A percentile compares a stretch with the other conserved stretches of the same genome.
phyloP scores from a whole-genome alignment of 1,284 basidiomycete species.

The Cryptococcus sp. region DNA sequence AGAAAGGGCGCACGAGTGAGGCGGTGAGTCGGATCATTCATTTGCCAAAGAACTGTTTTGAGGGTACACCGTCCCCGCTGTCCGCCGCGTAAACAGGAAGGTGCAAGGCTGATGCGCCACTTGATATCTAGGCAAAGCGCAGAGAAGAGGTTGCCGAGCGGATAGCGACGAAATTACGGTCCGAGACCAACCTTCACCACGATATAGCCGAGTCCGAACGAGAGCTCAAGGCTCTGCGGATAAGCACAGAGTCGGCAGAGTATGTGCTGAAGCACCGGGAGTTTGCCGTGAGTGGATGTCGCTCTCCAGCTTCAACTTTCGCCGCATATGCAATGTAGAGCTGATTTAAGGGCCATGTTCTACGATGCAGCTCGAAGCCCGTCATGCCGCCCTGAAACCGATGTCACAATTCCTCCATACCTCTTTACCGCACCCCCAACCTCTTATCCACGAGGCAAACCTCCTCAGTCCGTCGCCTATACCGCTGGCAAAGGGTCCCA shows the following conservation, averaged over 20 bases:
- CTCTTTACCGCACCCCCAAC: conserved; percentile 21
- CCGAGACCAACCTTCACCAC: conserved; percentile 41
- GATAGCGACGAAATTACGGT: conserved; percentile 45
- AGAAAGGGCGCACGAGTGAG: conserved; percentile 39
- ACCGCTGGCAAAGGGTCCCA: conserved; percentile 40
- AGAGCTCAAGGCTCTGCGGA: conserved; percentile 41
- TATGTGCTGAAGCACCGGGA: conserved; percentile 44
- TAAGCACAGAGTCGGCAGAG: conserved; percentile 43
- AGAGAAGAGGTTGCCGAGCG: conserved; percentile 47
- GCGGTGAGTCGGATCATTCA: conserved; percentile 36
- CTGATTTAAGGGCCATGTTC: background rate
- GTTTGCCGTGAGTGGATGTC: conserved; percentile 38
- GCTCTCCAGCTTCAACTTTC: background rate
- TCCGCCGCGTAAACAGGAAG: no score
- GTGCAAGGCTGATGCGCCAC: background rate
- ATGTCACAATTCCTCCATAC: conserved; percentile 45
- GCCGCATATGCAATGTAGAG: background rate
- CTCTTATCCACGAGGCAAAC: conserved; percentile 24
- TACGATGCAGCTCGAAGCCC: conserved; percentile 40
- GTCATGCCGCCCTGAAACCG: conserved; percentile 38
- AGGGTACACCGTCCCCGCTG: background rate
- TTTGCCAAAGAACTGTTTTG: background rate
- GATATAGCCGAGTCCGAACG: conserved; percentile 45
- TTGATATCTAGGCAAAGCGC: conserved; percentile 35
- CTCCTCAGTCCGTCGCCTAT: conserved; percentile 40